Conservation (phyloP, 805 yeast genomes). For the Zygosaccharomyces siamensis region DNA sequence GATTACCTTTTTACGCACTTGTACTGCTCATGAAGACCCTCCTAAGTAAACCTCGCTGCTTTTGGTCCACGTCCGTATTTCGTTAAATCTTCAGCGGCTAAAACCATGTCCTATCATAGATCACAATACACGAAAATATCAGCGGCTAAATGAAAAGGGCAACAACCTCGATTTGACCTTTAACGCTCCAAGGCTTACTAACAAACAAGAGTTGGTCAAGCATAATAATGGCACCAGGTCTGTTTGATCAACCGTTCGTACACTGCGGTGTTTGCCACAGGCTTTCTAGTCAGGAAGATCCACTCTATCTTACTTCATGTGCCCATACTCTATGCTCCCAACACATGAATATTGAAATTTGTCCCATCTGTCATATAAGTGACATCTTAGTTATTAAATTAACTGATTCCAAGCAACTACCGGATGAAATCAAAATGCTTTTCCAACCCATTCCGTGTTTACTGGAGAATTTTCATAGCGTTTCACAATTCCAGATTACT, state of each 20-base stretch:
- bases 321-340: slow-evolving; percentile 37
- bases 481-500: slow-evolving; percentile 29
- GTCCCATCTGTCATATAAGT: slow-evolving; percentile 21
- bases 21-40: too few species aligned
- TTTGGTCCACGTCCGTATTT: not conserved
- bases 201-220: too few species aligned
- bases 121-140: slow-evolving; percentile 2
- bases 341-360: slow-evolving; percentile 21
- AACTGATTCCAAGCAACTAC: slow-evolving; percentile 18
- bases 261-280: slow-evolving; percentile 36
- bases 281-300: slow-evolving; percentile 17
- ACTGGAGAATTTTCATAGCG: slow-evolving; percentile 27
- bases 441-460: slow-evolving; percentile 28
- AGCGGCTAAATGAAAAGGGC: slow-evolving; percentile 16
- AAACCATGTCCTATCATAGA: not conserved
- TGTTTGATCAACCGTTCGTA: slow-evolving; percentile 31
- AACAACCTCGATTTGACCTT: not conserved
- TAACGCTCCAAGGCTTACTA: not conserved
- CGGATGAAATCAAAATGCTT: slow-evolving; percentile 22
- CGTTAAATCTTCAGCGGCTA: not conserved
- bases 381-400: slow-evolving; percentile 23
- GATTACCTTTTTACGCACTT: too few species aligned
- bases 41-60: too few species aligned
- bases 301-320: slow-evolving; percentile 36
- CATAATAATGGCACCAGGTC: slow-evolving; percentile 12